phyloP scores from a whole-genome alignment of 1,284 basidiomycete species.

The Boletus semigastroideus region DNA sequence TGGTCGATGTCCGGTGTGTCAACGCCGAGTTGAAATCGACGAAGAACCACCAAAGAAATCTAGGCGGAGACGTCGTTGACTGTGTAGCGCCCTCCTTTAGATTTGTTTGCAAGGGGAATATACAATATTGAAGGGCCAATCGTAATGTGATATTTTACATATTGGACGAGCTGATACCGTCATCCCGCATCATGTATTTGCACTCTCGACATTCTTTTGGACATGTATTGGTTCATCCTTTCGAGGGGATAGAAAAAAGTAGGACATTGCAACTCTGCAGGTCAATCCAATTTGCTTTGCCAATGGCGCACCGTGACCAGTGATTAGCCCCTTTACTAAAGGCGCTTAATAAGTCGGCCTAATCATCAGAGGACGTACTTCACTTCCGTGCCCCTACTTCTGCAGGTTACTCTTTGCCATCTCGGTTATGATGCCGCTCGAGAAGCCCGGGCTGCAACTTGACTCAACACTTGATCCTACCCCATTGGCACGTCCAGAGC shows the following conservation, averaged over 20 bases:
- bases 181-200: conserved; percentile 27
- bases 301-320: background rate
- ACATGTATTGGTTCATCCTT: conserved; percentile 4
- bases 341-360: background rate
- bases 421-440: conserved; percentile 7
- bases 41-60: conserved; percentile 34
- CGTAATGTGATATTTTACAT: conserved; percentile 35
- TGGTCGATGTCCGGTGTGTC: conserved; percentile 78
- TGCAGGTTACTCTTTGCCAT: background rate
- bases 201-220: conserved; percentile 30
- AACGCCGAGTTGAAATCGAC: conserved; percentile 54
- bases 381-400: background rate
- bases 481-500: background rate
- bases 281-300: background rate
- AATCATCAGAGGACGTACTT: no score
- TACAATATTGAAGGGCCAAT: conserved; percentile 32
- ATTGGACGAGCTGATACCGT: conserved; percentile 29
- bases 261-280: background rate
- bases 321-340: conserved; percentile 7
- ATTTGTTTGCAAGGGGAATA: conserved; percentile 13
- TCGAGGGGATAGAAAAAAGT: background rate
- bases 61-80: conserved; percentile 29
- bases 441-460: no score
- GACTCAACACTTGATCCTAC: no score
- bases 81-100: conserved; percentile 2